A percentile compares a stretch with the other conserved stretches of the same genome.
These are phyloP conservation scores for Talaromyces sp. DNA, from an alignment of 2,329 filamentous ascomycete species.

Conservation along the genomic window DNA sequence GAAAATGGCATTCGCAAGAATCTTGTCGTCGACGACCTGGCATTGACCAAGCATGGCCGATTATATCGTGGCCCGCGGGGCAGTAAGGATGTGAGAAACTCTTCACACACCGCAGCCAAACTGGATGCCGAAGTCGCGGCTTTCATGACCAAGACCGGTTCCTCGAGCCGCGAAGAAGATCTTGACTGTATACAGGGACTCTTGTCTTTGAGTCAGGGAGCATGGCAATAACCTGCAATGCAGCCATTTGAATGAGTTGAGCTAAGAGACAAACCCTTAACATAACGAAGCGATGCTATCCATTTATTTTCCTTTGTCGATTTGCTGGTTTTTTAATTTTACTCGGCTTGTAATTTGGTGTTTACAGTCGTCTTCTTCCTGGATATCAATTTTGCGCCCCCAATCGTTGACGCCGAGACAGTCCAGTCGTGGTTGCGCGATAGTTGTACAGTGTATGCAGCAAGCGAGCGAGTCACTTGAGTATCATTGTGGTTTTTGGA, in stretches of 20 bases:
- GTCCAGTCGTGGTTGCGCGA: neutral
- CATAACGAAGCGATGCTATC: constrained; percentile 7
- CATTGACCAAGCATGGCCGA: constrained; percentile 26
- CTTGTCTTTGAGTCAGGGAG: constrained; percentile 84
- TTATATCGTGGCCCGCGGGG: constrained; percentile 22
- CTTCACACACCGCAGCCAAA: constrained; percentile 34
- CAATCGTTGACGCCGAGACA: neutral
- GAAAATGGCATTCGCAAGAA: constrained; percentile 35
- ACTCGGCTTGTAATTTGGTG: neutral
- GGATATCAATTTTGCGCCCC: neutral
- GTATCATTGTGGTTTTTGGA: neutral
- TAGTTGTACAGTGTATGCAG: constrained; percentile 5
- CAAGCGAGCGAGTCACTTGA: neutral
- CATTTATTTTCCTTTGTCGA: constrained; percentile 4
- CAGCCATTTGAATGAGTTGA: neutral
- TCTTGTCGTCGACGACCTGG: constrained; percentile 23
- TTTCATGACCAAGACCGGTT: constrained; percentile 63
- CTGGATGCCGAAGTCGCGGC: constrained; percentile 64
- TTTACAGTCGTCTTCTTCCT: neutral
- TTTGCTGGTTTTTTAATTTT: neutral
- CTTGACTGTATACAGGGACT: constrained; percentile 88
- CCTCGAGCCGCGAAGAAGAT: constrained; percentile 70
- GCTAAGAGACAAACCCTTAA: neutral
- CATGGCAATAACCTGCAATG: constrained; percentile 63
- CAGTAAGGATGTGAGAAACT: constrained; percentile 30